phyloP scores from a whole-genome alignment of 257 asterid species.

The Euphrasia confusa region DNA sequence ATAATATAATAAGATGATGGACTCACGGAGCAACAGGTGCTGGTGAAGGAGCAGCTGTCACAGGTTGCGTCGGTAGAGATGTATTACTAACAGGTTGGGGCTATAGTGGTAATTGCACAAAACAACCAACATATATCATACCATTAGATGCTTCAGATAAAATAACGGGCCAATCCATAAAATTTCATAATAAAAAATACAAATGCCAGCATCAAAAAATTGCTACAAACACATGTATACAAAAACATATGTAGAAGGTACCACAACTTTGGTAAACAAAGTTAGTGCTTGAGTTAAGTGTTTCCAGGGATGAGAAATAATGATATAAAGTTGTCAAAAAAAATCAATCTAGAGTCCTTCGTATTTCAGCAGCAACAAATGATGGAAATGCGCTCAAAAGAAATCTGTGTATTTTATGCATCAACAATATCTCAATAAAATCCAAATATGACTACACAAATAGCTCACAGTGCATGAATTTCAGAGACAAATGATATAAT shows the following conservation, averaged over 20 bases:
- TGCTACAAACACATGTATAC: no score
- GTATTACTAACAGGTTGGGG: conserved; percentile 50
- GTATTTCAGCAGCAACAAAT: no score
- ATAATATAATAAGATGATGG: conserved; percentile 24
- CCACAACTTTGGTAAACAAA: no score
- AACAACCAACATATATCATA: conserved; percentile 20
- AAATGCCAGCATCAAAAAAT: neutral
- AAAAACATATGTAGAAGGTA: no score
- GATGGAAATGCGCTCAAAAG: neutral
- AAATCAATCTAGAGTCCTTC: no score
- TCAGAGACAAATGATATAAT: neutral
- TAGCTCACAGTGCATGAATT: neutral
- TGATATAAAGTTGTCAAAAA: no score
- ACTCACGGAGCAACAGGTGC: conserved; percentile 54
- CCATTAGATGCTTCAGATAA: neutral
- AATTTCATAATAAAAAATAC: neutral
- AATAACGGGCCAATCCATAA: neutral
- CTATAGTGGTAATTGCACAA: conserved; percentile 30
- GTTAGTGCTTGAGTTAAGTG: no score
- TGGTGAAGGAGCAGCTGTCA: conserved; percentile 53
- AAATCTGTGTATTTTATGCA: neutral
- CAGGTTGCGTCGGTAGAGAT: conserved; percentile 53
- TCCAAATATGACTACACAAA: neutral
- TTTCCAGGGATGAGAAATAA: no score
- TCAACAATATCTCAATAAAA: neutral